phyloP scores from a whole-genome alignment of 306 rosid species.

The Cicer arietinum region DNA sequence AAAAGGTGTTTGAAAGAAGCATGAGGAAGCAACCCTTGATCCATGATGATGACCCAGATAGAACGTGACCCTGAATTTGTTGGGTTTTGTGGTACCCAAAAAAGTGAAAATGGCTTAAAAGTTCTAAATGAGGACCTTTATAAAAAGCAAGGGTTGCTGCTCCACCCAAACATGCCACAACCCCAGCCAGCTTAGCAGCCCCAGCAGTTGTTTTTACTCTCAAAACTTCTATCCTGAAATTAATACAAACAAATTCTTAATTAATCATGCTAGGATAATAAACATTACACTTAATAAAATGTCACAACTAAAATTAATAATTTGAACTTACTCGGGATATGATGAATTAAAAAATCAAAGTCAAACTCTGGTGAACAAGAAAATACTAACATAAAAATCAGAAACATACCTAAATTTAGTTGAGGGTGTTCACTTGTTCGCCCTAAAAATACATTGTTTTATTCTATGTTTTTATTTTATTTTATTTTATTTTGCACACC shows the following conservation, averaged over 20 bases:
- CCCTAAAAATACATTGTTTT: too few relatives aligned
- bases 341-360: too few relatives aligned
- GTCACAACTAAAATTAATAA: not conserved
- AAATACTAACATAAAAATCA: too few relatives aligned
- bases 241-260: not conserved
- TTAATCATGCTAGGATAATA: not conserved
- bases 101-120: constrained; percentile 47
- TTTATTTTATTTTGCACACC: too few relatives aligned
- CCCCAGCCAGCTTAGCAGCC: constrained; percentile 68
- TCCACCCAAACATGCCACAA: constrained; percentile 67
- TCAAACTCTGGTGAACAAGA: too few relatives aligned
- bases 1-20: constrained; percentile 71
- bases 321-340: too few relatives aligned
- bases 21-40: constrained; percentile 82
- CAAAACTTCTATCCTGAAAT: constrained; percentile 68
- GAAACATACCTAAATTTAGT: too few relatives aligned
- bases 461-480: too few relatives aligned
- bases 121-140: constrained; percentile 68
- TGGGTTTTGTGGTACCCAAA: constrained; percentile 45
- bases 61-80: constrained; percentile 17
- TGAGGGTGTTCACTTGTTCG: too few relatives aligned
- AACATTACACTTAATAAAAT: not conserved
- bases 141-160: constrained; percentile 70
- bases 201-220: constrained; percentile 64
- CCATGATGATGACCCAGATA: constrained; percentile 63